Evolutionary conservation across 768 basidiomycete species (phyloP), one percentile per base, ranked within the genome.

Genomic region (Naematelia encephala): DNA sequence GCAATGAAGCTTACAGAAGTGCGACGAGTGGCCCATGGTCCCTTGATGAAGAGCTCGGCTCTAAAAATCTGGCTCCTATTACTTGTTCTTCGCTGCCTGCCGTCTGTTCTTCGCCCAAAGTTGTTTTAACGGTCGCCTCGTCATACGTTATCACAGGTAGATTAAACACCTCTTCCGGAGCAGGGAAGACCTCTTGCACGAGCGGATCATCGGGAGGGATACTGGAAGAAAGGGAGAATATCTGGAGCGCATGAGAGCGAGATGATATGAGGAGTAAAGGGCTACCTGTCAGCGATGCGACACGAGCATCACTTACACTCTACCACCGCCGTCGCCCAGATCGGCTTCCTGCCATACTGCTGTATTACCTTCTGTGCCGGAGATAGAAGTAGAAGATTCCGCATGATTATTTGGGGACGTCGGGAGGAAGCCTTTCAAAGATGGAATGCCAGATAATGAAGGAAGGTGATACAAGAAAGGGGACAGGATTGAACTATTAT

Each of bases 121-220:
- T 22, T 46, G 43, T 51, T 12, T 4, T n/a, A n/a, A n/a, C n/a
- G n/a, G 61, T 64, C 3, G 21, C 10, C 13, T 47, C 47, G 19
- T 54, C 60, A 30, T 63, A 64, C 28, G 29, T 28, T 21, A 73
- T 60, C 4, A n/a, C 19, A 2, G 57, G 51, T 1, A 71, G 22
- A 22, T 58, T 60, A 46, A 70, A 54, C 3, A 69, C 49, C 56
- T 71, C 67, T 42, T 66, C 63, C 8, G 72, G 72, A 14, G 69
- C 45, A 0, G 56, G 56, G 45, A 65, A 60, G 0, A 51, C 49
- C 44, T 70, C 71, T 12, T 53, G 43, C 4, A 68, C 61, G 29
- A 68, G 69, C 4, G 59, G 60, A 51, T 67, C 67, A 25, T 63
- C 57, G 1, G 69, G 67, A 1, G 68, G 55, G 23, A 10, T 39